A percentile compares a stretch with the other conserved stretches of the same genome.
phyloP scores from a whole-genome alignment of 2,329 filamentous ascomycete genomes.

The Exophiala mesophila region DNA sequence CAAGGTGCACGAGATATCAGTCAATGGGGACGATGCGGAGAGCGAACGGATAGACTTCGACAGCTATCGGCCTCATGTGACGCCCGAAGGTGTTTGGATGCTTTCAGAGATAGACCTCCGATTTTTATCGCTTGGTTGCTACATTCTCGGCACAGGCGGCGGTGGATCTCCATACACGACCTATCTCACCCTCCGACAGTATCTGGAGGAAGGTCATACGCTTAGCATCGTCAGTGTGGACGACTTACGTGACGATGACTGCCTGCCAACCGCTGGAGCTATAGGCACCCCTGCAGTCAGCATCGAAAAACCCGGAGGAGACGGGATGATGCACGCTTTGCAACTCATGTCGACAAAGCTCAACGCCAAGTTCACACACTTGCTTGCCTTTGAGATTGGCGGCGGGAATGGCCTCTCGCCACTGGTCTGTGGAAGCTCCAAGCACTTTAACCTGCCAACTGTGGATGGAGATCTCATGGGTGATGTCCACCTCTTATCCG shows the following conservation, averaged over 20 bases:
- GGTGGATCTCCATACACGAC: conserved; percentile 44
- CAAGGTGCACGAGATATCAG: conserved; percentile 15
- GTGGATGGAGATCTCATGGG: conserved; percentile 45
- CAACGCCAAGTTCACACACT: conserved; percentile 47
- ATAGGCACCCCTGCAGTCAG: conserved; percentile 26
- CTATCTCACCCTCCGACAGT: conserved; percentile 39
- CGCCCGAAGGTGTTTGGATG: conserved; percentile 37
- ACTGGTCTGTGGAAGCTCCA: conserved; percentile 49
- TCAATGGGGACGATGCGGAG: neutral
- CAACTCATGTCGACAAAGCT: conserved; percentile 50
- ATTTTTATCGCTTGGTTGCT: conserved; percentile 45
- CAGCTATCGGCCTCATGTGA: conserved; percentile 39
- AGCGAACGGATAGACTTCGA: conserved; percentile 28
- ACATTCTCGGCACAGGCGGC: conserved; percentile 46
- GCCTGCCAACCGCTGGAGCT: conserved; percentile 35
- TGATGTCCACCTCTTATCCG: conserved; percentile 6
- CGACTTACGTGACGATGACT: conserved; percentile 41
- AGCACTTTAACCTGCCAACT: conserved; percentile 32
- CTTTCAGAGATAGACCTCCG: conserved; percentile 43
- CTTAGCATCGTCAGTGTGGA: conserved; percentile 40
- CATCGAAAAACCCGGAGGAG: conserved; percentile 26
- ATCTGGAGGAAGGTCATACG: conserved; percentile 36
- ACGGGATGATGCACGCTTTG: conserved; percentile 51
- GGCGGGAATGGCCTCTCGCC: conserved; percentile 60
- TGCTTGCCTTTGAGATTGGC: conserved; percentile 61